Percentiles rank a stretch among this genome's conserved stretches.
Evolutionary conservation across 164 flowering plant genomes (phyloP).

Genomic region (Euptelea pleiosperma): DNA sequence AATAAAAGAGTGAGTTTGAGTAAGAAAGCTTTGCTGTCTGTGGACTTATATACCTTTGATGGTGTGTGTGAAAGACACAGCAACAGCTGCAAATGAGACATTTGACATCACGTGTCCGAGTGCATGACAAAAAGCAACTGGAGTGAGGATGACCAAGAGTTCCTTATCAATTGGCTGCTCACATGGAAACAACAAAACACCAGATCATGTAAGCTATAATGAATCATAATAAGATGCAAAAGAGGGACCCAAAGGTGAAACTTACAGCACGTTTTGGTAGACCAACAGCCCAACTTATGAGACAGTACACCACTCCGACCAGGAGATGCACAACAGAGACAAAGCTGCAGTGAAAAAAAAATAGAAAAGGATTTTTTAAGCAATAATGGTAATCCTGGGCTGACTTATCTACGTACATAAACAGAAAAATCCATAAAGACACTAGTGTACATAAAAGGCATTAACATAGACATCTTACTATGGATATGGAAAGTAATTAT

Average conservation of each 20-base stretch:
- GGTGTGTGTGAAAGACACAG: conserved; percentile 68
- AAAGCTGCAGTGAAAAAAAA: conserved; percentile 36
- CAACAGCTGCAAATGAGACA: conserved; percentile 72
- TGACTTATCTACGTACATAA: not conserved
- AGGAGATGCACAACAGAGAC: conserved; percentile 61
- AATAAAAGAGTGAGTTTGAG: conserved; percentile 3
- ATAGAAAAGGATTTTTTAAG: not conserved
- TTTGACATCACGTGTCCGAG: conserved; percentile 71
- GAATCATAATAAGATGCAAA: not conserved
- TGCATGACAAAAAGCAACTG: conserved; percentile 64
- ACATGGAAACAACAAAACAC: conserved; percentile 6
- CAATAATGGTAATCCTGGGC: not conserved
- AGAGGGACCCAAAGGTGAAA: conserved; percentile 6
- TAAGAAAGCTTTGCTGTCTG: not conserved
- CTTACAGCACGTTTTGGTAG: conserved; percentile 68
- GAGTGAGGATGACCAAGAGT: conserved; percentile 45
- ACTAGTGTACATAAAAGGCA: not conserved
- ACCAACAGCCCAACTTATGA: conserved; percentile 50
- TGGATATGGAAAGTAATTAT: conserved; percentile 72
- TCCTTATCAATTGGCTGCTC: conserved; percentile 53
- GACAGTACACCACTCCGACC: conserved; percentile 64
- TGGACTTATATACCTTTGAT: conserved; percentile 40
- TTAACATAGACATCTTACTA: conserved; percentile 37
- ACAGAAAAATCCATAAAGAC: too few relatives aligned
- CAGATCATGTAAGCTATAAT: not conserved